These are phyloP conservation scores for Erythrobasidium hasegawianum DNA, from an alignment of 1,284 basidiomycete species.

Conservation along the genomic window DNA sequence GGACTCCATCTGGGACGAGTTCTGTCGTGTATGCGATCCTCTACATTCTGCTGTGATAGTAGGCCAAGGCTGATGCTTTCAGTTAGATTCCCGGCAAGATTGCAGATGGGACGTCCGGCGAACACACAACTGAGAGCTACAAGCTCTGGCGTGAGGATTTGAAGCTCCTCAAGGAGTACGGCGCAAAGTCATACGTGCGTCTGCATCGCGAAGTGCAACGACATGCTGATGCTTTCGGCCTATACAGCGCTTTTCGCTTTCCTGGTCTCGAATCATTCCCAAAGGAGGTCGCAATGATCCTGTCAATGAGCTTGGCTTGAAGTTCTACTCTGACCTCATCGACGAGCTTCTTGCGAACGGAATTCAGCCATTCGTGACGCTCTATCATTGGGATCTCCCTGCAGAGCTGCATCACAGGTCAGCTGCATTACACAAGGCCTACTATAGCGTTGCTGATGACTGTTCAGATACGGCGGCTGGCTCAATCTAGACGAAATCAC, in stretches of 20 bases:
- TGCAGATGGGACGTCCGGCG: slow-evolving; percentile 62
- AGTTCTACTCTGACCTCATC: slow-evolving; percentile 65
- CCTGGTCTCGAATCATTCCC: slow-evolving; percentile 65
- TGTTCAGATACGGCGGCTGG: slow-evolving; percentile 68
- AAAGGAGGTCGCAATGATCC: slow-evolving; percentile 65
- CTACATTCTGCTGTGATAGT: neutral
- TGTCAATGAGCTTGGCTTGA: slow-evolving; percentile 64
- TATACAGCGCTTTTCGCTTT: slow-evolving; percentile 29
- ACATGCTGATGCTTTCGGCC: neutral
- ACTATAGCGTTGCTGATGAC: slow-evolving; percentile 53
- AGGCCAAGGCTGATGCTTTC: neutral
- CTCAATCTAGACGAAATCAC: slow-evolving; percentile 60
- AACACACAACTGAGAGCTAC: slow-evolving; percentile 68
- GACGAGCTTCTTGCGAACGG: slow-evolving; percentile 62
- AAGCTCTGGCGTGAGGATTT: slow-evolving; percentile 65
- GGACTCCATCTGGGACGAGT: slow-evolving; percentile 70
- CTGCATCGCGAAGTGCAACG: too few relatives aligned
- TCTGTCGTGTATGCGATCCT: slow-evolving; percentile 53
- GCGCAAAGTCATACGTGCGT: slow-evolving; percentile 55
- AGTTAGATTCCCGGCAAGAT: slow-evolving; percentile 59
- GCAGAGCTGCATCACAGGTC: slow-evolving; percentile 13
- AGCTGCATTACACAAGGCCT: neutral
- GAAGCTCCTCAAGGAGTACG: slow-evolving; percentile 59
- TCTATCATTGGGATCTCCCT: slow-evolving; percentile 33
- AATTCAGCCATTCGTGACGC: slow-evolving; percentile 61